Evolutionary conservation across 164 flowering plant species (phyloP), one percentile per base, ranked within the genome.

Genomic region (Tetrastigma voinierianum): DNA sequence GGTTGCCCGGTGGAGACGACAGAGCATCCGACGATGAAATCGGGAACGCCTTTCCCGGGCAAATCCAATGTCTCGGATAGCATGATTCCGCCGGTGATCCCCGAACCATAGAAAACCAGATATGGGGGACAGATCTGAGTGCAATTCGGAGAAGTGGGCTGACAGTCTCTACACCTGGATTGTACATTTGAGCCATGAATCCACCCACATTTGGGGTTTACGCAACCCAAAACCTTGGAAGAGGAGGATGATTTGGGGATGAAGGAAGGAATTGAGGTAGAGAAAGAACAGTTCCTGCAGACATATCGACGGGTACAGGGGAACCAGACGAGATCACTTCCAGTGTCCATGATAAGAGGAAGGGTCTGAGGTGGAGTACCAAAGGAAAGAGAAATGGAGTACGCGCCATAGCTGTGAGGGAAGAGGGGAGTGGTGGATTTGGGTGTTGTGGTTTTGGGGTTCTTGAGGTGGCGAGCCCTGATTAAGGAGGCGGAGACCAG

Each of bases 21-120:
- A 48, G 86, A 83, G 76, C 89, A 83, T 1, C 89, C 89, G 54
- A 77, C 74, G 12, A 83, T 47, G 61, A 85, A 85, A 62, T 67
- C 55, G 7, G 77, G 72, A 1, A 78, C 70, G 1, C 52, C 46
- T 64, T 62, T 49, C 10, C 57, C 54, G 0, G 80, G 72, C 11
- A 81, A 71, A 43, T 51, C 67, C 0, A 85, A 76, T 0, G 70
- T 77, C 16, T 85, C 89, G 0, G 76, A 63, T 0, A 85, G 67
- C 11, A 81, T 44, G 47, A 77, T 10, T 21, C 89, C 89, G 24
- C 62, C 67, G 0, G 85, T 83, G 23, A 81, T 57, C 6, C 86
- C 86, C 12, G 77, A 77, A 11, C 85, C 86, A 64, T 85, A 81
- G 40, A 70, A 74, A 21, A 81, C 23, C 4, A 79, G 1, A 51